Evolutionary conservation across 2,329 filamentous ascomycete genomes (phyloP).

Genomic region (Phyllosticta capitalensis): DNA sequence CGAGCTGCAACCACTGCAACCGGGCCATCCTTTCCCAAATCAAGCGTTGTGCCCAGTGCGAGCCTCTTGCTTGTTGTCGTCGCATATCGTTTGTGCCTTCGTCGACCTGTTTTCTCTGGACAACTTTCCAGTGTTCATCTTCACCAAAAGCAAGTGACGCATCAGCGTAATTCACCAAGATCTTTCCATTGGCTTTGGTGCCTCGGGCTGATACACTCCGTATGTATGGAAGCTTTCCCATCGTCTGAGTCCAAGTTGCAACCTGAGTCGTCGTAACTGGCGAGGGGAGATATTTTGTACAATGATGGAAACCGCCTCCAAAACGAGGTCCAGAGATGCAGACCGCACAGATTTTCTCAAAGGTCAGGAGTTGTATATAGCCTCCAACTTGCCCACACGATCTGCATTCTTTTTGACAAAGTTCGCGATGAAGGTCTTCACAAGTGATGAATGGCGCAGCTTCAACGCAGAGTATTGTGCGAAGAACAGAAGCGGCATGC

Average conservation of each 20-base stretch:
- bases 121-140: too few relatives aligned
- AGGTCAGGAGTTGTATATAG: constrained; percentile 32
- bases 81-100: too few relatives aligned
- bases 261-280: background rate
- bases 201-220: background rate
- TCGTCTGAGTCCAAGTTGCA: background rate
- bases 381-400: constrained; percentile 28
- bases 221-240: background rate
- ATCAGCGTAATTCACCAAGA: background rate
- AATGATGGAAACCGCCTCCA: too few relatives aligned
- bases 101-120: too few relatives aligned
- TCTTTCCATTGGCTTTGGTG: background rate
- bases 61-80: too few relatives aligned
- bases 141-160: background rate
- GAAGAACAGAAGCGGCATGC: constrained; percentile 24
- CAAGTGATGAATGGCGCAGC: constrained; percentile 21
- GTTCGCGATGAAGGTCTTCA: constrained; percentile 23
- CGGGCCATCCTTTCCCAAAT: too few relatives aligned
- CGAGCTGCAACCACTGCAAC: too few relatives aligned
- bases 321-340: background rate
- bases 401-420: constrained; percentile 25
- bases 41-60: too few relatives aligned
- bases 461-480: constrained; percentile 26
- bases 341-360: constrained; percentile 30
- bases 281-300: background rate